phyloP scores from a whole-genome alignment of 352 stramenopile species.

The Pythium coloratum region DNA sequence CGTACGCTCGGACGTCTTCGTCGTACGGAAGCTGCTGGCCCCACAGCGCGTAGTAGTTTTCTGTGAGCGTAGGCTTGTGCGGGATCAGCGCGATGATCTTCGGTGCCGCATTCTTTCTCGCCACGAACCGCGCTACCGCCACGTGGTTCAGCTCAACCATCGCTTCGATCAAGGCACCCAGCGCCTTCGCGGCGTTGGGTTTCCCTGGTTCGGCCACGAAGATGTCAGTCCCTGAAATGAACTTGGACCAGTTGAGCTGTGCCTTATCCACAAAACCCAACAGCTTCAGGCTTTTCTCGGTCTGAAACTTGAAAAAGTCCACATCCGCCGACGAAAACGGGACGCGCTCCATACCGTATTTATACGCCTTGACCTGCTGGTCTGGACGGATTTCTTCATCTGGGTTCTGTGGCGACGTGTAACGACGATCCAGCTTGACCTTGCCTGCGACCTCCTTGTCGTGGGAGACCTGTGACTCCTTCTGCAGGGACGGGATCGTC shows the following conservation, averaged over 20 bases:
- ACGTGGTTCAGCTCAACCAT: constrained; percentile 68
- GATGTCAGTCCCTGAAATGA: constrained; percentile 61
- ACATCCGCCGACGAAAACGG: constrained; percentile 80
- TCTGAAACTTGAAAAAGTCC: constrained; percentile 81
- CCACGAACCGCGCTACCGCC: constrained; percentile 75
- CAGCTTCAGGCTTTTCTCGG: constrained; percentile 73
- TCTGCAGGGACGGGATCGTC: constrained; percentile 65
- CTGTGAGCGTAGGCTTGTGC: constrained; percentile 33
- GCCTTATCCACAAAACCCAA: constrained; percentile 68
- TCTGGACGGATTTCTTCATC: constrained; percentile 75
- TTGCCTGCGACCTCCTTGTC: constrained; percentile 57
- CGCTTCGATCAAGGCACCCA: constrained; percentile 63
- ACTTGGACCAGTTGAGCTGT: constrained; percentile 54
- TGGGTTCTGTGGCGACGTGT: constrained; percentile 61
- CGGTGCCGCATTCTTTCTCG: constrained; percentile 70
- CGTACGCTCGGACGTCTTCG: constrained; percentile 76
- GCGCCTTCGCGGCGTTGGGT: constrained; percentile 51
- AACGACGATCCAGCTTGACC: constrained; percentile 75
- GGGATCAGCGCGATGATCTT: constrained; percentile 80
- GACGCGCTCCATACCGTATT: constrained; percentile 76
- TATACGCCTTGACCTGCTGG: constrained; percentile 76
- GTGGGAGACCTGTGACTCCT: constrained; percentile 70
- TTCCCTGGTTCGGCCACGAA: constrained; percentile 81
- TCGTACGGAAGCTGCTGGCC: constrained; percentile 75
- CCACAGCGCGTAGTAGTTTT: constrained; percentile 76